Conservation (phyloP, 2,329 filamentous ascomycete genomes). For the Alternaria conjuncta region DNA sequence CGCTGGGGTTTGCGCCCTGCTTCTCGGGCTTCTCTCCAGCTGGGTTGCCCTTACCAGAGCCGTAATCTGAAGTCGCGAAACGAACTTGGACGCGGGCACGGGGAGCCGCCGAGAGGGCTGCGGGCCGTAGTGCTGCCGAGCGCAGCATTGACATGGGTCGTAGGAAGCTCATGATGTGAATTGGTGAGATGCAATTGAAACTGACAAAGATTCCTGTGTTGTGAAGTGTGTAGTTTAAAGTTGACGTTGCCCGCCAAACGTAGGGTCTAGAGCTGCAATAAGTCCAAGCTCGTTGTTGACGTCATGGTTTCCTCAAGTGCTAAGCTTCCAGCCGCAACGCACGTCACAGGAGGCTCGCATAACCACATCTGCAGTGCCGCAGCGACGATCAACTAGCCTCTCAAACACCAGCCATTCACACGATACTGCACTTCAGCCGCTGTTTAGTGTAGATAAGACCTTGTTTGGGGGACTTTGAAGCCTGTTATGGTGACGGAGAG, state of each 20-base stretch:
- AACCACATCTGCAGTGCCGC: conserved; percentile 2
- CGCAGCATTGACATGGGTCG: conserved; percentile 39
- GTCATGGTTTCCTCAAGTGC: conserved; percentile 7
- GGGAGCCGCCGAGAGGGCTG: conserved; percentile 30
- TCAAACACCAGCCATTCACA: background rate
- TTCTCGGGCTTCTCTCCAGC: conserved; percentile 53
- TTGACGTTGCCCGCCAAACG: background rate
- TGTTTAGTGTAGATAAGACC: background rate
- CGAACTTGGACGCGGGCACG: conserved; percentile 40
- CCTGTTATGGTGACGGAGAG: background rate
- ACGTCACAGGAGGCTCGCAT: conserved; percentile 9
- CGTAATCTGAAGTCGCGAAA: conserved; percentile 51
- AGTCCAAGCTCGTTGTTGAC: conserved; percentile 10
- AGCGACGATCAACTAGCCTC: background rate
- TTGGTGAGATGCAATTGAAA: conserved; percentile 1
- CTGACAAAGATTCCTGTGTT: conserved; percentile 1
- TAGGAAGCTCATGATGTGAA: conserved; percentile 39
- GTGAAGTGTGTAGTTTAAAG: background rate
- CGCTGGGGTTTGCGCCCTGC: conserved; percentile 49
- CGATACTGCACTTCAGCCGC: background rate
- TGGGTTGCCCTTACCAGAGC: conserved; percentile 51
- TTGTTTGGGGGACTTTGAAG: background rate
- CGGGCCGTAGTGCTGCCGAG: conserved; percentile 29
- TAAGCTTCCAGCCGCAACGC: background rate
- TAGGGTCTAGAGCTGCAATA: background rate